Conservation (phyloP, 2,329 filamentous ascomycete species). For the Diaporthe nobilis region DNA sequence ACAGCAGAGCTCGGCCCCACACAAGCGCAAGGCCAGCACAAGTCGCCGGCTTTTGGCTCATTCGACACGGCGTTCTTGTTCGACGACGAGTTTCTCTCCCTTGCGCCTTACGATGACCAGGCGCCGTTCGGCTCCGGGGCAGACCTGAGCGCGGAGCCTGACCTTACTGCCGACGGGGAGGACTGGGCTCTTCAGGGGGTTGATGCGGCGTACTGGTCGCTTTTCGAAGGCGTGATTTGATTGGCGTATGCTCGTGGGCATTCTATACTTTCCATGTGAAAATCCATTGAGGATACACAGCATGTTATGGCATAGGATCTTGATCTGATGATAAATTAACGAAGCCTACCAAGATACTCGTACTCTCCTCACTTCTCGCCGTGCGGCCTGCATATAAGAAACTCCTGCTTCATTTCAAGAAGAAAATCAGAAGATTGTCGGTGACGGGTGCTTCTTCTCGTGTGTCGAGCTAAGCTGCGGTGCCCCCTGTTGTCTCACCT, state of each 20-base stretch:
- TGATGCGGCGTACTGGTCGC: conserved; percentile 44
- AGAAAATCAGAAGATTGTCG: neutral
- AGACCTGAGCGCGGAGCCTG: conserved; percentile 32
- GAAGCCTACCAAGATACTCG: neutral
- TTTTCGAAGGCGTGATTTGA: conserved; percentile 40
- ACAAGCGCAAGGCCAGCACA: conserved; percentile 14
- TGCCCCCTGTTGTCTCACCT: neutral
- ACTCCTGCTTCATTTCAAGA: neutral
- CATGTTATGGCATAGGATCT: neutral
- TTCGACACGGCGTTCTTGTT: conserved; percentile 18
- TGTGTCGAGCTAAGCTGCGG: neutral
- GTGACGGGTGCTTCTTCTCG: neutral
- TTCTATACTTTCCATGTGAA: too few species aligned
- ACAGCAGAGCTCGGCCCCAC: neutral
- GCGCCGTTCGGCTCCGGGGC: conserved; percentile 23
- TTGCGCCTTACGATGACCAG: conserved; percentile 34
- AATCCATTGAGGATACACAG: neutral
- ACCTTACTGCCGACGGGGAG: conserved; percentile 44
- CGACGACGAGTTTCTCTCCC: conserved; percentile 24
- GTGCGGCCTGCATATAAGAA: neutral
- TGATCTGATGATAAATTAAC: neutral
- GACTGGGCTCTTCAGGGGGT: conserved; percentile 45
- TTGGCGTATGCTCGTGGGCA: neutral
- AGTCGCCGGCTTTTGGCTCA: conserved; percentile 32
- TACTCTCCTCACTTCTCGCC: neutral